Percentiles rank a stretch among this genome's conserved stretches.
phyloP scores from a whole-genome alignment of 2,329 filamentous ascomycete genomes.

The Leptodontidium sp. region DNA sequence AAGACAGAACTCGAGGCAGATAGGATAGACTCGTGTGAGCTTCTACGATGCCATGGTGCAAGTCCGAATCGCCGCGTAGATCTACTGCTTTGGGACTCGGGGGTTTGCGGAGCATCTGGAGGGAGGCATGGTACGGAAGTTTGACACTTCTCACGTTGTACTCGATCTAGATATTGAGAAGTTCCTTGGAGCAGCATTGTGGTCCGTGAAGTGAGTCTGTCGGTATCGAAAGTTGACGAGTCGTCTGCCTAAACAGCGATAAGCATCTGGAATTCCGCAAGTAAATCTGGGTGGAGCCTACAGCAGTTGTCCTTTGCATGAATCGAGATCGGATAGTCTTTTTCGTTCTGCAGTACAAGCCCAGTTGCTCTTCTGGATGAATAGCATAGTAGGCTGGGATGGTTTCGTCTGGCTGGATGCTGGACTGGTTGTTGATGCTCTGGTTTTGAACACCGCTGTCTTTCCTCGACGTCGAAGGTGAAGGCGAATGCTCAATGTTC shows the following conservation, averaged over 20 bases:
- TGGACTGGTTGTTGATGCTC: slow-evolving; percentile 15
- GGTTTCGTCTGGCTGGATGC: slow-evolving; percentile 27
- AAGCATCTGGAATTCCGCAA: slow-evolving; percentile 10
- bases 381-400: slow-evolving; percentile 23
- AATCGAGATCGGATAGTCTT: slow-evolving; percentile 32
- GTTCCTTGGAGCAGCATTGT: slow-evolving; percentile 41
- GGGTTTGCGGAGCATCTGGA: slow-evolving; percentile 19
- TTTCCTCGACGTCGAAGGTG: slow-evolving; percentile 9
- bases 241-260: slow-evolving; percentile 20
- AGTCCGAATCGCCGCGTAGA: slow-evolving; percentile 40
- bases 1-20: slow-evolving; percentile 45
- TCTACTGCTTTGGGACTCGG: slow-evolving; percentile 27
- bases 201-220: slow-evolving; percentile 34
- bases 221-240: not conserved
- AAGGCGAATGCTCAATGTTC: slow-evolving; percentile 9
- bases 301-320: slow-evolving; percentile 24
- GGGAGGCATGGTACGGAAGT: not conserved
- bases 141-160: slow-evolving; percentile 21
- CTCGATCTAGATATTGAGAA: slow-evolving; percentile 34
- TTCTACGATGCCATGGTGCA: slow-evolving; percentile 46
- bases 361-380: slow-evolving; percentile 27
- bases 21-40: slow-evolving; percentile 42
- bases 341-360: slow-evolving; percentile 40
- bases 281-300: slow-evolving; percentile 16
- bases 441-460: slow-evolving; percentile 1